These are phyloP conservation scores for Salix viminalis DNA, from an alignment of 345 rosid genomes.

Conservation along the genomic window DNA sequence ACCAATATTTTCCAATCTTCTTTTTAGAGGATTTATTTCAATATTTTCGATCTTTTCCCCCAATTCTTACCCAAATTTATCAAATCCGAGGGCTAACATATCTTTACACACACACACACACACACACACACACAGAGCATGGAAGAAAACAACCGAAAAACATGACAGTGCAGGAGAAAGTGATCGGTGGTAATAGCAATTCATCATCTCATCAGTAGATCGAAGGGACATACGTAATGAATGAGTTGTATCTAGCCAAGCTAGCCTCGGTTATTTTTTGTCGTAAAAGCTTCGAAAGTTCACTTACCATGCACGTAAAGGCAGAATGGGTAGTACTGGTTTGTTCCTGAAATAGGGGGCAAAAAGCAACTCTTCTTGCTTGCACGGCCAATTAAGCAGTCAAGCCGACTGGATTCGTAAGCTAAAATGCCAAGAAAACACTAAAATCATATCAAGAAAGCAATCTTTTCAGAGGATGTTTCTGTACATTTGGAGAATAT, in stretches of 20 bases:
- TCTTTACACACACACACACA: not conserved
- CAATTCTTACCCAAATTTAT: not conserved
- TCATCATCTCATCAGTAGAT: not conserved
- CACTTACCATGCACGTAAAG: constrained; percentile 57
- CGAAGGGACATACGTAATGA: not conserved
- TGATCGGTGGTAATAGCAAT: not conserved
- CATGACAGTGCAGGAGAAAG: not conserved
- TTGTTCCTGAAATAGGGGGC: constrained; percentile 37
- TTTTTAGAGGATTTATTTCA: not conserved
- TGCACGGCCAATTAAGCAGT: constrained; percentile 34
- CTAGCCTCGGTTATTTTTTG: not conserved
- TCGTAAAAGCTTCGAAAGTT: constrained; percentile 16
- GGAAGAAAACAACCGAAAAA: not conserved
- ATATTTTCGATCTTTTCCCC: not conserved
- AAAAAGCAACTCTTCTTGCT: constrained; percentile 41
- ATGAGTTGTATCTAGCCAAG: not conserved
- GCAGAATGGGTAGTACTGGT: not conserved
- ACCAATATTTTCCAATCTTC: constrained; percentile 5
- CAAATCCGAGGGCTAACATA: not conserved
- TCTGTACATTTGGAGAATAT: constrained; percentile 24
- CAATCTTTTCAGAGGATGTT: constrained; percentile 22
- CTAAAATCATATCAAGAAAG: not conserved
- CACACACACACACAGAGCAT: no score
- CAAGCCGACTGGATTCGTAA: not conserved
- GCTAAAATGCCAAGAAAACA: constrained; percentile 16